These are phyloP conservation scores for Acanthamoeba sp. DNA, from an alignment of 208 protist genomes.

Conservation along the genomic window DNA sequence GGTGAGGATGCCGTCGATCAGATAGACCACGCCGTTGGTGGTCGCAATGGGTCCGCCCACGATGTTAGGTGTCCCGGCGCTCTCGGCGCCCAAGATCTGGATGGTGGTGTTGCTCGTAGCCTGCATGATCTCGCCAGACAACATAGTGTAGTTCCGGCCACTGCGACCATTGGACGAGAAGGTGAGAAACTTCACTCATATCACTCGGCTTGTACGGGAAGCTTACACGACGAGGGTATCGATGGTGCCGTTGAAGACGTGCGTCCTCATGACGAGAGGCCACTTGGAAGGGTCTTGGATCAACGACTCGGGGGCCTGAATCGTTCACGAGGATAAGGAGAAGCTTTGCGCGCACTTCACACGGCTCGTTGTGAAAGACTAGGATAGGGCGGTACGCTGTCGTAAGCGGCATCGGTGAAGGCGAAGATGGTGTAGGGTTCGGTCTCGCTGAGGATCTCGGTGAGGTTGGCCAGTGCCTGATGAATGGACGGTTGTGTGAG, in stretches of 20 bases:
- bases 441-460: neutral
- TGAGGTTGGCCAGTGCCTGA: neutral
- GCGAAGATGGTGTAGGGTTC: conserved; percentile 41
- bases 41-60: neutral
- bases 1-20: conserved; percentile 22
- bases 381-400: neutral
- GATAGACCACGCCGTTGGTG: conserved; percentile 28
- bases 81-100: conserved; percentile 20
- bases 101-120: neutral
- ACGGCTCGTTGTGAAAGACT: too few species aligned
- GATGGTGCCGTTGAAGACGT: conserved; percentile 58
- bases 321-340: neutral
- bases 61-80: neutral
- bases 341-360: neutral
- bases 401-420: conserved; percentile 55
- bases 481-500: neutral
- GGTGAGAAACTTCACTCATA: too few species aligned
- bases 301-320: conserved; percentile 28
- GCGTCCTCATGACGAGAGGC: conserved; percentile 41
- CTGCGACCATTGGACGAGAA: neutral
- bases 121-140: conserved; percentile 18
- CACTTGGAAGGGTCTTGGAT: conserved; percentile 15
- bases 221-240: conserved; percentile 6
- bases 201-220: too few species aligned
- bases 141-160: conserved; percentile 35